Evolutionary conservation across 2,329 filamentous ascomycete species (phyloP), one percentile per base, ranked within the genome.

Genomic region (Claviceps pusilla): DNA sequence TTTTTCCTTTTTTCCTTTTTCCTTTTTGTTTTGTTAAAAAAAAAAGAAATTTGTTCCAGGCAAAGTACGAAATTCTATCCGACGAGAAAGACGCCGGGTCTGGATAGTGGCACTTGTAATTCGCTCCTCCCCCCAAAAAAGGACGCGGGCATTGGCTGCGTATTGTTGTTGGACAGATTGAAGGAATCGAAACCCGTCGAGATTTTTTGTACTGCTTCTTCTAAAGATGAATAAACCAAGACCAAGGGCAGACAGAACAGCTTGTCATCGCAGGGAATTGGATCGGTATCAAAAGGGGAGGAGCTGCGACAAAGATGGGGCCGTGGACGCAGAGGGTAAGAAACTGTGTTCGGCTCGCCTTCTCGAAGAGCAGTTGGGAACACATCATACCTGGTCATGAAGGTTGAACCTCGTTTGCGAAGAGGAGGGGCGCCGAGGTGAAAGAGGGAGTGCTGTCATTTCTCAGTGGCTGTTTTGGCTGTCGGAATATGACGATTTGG

Each of bases 401-500:
- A 33, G 16, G 14, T 41, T 4, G 5, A 41, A n/a, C 41, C 37
- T 29, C 37, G 29, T 41, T 45, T 35, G 39, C 7, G 35, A n/a
- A 51, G 33, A 35, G 50, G 31, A 52, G 29, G 31, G 50, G 50
- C 29, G 19, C 11, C 42, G 11, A 28, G 42, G 19, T 29, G 50
- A 37, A 24, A 41, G 16, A 10, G n/a, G n/a, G 42, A 52, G 50
- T 35, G 31, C 42, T 52, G 50, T 52, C 50, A 52, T 37, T 52
- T 52, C 39, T 52, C 33, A 29, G 50, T 47, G 50, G 50, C 31
- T 35, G 42, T 52, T 43, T 43, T 48, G 46, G 46, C 29, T 33
- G 46, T 48, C 16, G 16, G 31, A 52, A 52, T 47, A 29, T 52
- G 50, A 52, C 31, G 50, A 47, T 52, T 47, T 47, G n/a, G 33